Evolutionary conservation across 257 asterid species (phyloP).

Genomic region (Salvia splendens): DNA sequence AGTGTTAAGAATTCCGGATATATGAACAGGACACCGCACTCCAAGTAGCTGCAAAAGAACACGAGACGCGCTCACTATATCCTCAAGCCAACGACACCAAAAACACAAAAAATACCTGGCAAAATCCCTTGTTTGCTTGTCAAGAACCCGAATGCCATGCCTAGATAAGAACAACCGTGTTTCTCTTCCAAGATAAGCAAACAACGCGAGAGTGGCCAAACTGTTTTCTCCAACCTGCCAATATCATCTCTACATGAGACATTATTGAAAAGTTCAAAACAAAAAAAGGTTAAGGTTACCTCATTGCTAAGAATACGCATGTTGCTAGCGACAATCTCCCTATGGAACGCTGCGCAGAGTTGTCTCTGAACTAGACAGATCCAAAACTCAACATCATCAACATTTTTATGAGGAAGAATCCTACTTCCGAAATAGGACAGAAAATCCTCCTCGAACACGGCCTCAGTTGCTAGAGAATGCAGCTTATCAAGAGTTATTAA

Average conservation of each 20-base stretch:
- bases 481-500: conserved; percentile 56
- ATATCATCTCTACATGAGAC: neutral
- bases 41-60: conserved; percentile 48
- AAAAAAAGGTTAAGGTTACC: neutral
- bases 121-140: conserved; percentile 59
- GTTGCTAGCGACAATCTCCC: conserved; percentile 53
- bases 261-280: neutral
- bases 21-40: conserved; percentile 51
- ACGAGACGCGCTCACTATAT: neutral
- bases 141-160: conserved; percentile 58
- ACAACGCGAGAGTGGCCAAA: conserved; percentile 73
- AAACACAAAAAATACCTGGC: conserved; percentile 45
- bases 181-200: conserved; percentile 80
- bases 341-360: conserved; percentile 55
- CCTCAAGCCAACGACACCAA: neutral
- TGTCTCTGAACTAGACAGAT: conserved; percentile 65
- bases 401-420: conserved; percentile 54
- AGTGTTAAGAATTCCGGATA: conserved; percentile 59
- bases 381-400: conserved; percentile 67
- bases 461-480: conserved; percentile 65
- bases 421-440: conserved; percentile 62
- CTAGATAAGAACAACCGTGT: conserved; percentile 65
- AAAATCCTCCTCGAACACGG: conserved; percentile 74
- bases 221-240: conserved; percentile 55
- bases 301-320: neutral